Evolutionary conservation across 73 alveolate genomes (phyloP).

Genomic region (Paramecium biaurelia): DNA sequence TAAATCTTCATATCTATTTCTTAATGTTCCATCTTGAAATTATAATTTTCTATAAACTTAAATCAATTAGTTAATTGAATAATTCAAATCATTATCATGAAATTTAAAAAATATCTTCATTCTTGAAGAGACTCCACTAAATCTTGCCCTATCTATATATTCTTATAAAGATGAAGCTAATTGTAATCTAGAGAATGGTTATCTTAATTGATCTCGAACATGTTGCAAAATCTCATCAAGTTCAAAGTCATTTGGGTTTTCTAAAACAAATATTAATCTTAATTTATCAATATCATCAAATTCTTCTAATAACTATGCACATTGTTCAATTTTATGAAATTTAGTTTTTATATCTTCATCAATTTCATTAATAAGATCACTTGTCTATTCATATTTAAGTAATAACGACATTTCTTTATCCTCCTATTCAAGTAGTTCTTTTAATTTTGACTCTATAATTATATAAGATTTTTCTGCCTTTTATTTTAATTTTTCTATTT

Average conservation of each 20-base stretch:
- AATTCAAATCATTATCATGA: not conserved
- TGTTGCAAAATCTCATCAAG: constrained; percentile 15
- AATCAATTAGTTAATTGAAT: not conserved
- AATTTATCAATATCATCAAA: constrained; percentile 50
- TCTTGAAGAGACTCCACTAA: constrained; percentile 10
- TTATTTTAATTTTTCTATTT: not conserved
- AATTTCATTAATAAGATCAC: not conserved
- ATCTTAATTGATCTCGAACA: not conserved
- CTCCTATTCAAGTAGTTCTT: not conserved
- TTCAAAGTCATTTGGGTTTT: constrained; percentile 27
- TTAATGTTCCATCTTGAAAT: not conserved
- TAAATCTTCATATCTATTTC: constrained; percentile 24
- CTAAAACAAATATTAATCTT: constrained; percentile 5
- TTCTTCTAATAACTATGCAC: constrained; percentile 46
- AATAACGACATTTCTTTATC: not conserved
- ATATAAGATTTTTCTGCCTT: not conserved
- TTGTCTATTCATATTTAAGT: not conserved
- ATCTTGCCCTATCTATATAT: constrained; percentile 46
- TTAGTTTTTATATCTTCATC: not conserved
- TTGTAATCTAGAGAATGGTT: not conserved
- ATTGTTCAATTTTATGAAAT: constrained; percentile 48
- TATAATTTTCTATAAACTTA: constrained; percentile 21
- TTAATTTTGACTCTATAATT: not conserved
- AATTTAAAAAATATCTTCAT: constrained; percentile 40
- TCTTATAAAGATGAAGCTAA: not conserved